These are phyloP conservation scores for Kwoniella mangroviensis DNA, from an alignment of 768 basidiomycete genomes.

Conservation along the genomic window DNA sequence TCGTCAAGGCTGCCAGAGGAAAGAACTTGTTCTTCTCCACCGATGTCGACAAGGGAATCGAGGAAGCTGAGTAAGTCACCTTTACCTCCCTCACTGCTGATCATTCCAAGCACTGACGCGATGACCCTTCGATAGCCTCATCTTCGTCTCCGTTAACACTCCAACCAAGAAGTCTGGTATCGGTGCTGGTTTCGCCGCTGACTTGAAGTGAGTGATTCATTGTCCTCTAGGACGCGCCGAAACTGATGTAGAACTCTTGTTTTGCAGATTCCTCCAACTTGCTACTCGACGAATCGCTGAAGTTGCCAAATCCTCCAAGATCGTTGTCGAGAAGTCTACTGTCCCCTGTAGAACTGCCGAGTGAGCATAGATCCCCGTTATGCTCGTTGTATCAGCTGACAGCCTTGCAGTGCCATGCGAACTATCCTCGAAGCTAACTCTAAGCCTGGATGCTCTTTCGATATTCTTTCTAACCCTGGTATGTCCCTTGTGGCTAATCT, in stretches of 20 bases:
- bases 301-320: slow-evolving; percentile 88
- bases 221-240: slow-evolving; percentile 4
- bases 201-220: slow-evolving; percentile 78
- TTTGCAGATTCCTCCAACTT: slow-evolving; percentile 85
- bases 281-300: slow-evolving; percentile 95
- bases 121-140: slow-evolving; percentile 62
- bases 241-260: not conserved
- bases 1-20: slow-evolving; percentile 84
- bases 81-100: not conserved
- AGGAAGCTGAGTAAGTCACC: slow-evolving; percentile 73
- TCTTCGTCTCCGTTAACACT: slow-evolving; percentile 98
- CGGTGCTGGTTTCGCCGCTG: slow-evolving; percentile 96
- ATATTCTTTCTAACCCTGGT: slow-evolving; percentile 94
- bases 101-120: slow-evolving; percentile 12
- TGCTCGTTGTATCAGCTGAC: not conserved
- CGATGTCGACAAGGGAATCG: slow-evolving; percentile 88
- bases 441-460: slow-evolving; percentile 84
- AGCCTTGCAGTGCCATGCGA: slow-evolving; percentile 74
- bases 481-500: not conserved
- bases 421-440: slow-evolving; percentile 99
- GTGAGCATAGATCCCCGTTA: slow-evolving; percentile 34
- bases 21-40: slow-evolving; percentile 97
- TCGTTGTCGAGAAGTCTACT: slow-evolving; percentile 99
- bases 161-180: slow-evolving; percentile 98
- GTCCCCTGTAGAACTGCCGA: slow-evolving; percentile 98